Evolutionary conservation across 805 yeast species (phyloP).

Genomic region (Candida tallmaniae): DNA sequence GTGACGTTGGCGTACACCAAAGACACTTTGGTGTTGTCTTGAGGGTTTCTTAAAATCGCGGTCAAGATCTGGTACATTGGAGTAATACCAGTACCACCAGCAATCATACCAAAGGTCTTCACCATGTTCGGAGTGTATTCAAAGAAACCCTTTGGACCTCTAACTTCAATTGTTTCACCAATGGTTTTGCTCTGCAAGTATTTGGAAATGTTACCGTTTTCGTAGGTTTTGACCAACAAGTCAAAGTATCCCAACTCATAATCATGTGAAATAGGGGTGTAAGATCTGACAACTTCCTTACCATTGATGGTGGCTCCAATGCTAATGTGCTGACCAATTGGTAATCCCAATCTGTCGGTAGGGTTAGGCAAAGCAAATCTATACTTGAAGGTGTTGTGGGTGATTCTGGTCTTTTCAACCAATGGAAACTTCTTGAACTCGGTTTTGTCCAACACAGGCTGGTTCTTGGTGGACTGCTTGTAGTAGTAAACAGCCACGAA

Average conservation of each 20-base stretch:
- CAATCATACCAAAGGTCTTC: conserved; percentile 76
- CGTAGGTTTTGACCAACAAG: conserved; percentile 79
- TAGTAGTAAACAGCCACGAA: conserved; percentile 30
- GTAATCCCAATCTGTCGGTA: conserved; percentile 75
- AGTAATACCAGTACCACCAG: conserved; percentile 96
- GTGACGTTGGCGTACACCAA: conserved; percentile 79
- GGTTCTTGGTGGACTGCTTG: conserved; percentile 31
- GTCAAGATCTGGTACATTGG: conserved; percentile 93
- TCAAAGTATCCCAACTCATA: conserved; percentile 80
- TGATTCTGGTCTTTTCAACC: conserved; percentile 66
- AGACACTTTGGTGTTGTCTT: conserved; percentile 70
- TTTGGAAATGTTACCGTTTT: conserved; percentile 78
- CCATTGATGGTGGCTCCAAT: conserved; percentile 73
- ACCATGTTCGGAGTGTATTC: conserved; percentile 78
- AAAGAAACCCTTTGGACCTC: conserved; percentile 91
- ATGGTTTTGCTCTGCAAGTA: conserved; percentile 65
- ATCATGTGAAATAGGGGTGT: conserved; percentile 85
- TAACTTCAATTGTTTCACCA: conserved; percentile 73
- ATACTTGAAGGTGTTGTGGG: conserved; percentile 79
- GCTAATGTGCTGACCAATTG: conserved; percentile 91
- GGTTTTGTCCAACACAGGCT: conserved; percentile 58
- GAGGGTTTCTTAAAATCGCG: conserved; percentile 71
- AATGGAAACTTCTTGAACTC: conserved; percentile 76
- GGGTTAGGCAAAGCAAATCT: conserved; percentile 78
- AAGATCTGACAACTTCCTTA: conserved; percentile 78